phyloP scores from a whole-genome alignment of 805 yeast genomes.

The Jamesozyma piceae region DNA sequence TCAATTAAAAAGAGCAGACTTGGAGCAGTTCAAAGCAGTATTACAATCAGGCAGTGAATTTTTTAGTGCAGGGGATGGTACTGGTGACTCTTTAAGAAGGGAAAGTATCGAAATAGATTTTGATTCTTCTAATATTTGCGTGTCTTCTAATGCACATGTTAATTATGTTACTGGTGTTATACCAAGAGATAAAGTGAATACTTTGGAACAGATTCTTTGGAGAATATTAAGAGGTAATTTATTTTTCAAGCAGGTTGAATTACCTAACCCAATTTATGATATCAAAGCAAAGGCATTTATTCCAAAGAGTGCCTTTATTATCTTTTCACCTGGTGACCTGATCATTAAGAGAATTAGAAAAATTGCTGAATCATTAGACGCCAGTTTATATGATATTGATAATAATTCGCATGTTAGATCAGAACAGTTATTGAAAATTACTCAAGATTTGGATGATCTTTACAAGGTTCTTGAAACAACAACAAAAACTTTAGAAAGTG shows the following conservation, averaged over 20 bases:
- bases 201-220: conserved; percentile 66
- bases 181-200: conserved; percentile 46
- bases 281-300: conserved; percentile 40
- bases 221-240: conserved; percentile 66
- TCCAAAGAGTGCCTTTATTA: conserved; percentile 52
- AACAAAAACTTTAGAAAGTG: conserved; percentile 50
- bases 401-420: conserved; percentile 32
- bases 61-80: conserved; percentile 27
- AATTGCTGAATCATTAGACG: conserved; percentile 62
- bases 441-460: conserved; percentile 38
- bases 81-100: conserved; percentile 9
- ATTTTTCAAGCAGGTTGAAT: conserved; percentile 49
- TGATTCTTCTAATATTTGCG: conserved; percentile 22
- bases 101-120: conserved; percentile 11
- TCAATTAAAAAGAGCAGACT: conserved; percentile 43
- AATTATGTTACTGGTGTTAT: conserved; percentile 60
- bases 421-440: conserved; percentile 32
- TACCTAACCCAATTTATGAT: conserved; percentile 49
- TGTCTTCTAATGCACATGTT: conserved; percentile 17
- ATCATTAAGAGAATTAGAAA: conserved; percentile 51
- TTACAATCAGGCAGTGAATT: conserved; percentile 42
- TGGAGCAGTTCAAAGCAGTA: conserved; percentile 53
- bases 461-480: conserved; percentile 41
- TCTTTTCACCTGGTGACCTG: conserved; percentile 61
- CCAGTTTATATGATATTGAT: conserved; percentile 50